Evolutionary conservation across 257 asterid genomes (phyloP).

Genomic region (Schizonepeta tenuifolia): DNA sequence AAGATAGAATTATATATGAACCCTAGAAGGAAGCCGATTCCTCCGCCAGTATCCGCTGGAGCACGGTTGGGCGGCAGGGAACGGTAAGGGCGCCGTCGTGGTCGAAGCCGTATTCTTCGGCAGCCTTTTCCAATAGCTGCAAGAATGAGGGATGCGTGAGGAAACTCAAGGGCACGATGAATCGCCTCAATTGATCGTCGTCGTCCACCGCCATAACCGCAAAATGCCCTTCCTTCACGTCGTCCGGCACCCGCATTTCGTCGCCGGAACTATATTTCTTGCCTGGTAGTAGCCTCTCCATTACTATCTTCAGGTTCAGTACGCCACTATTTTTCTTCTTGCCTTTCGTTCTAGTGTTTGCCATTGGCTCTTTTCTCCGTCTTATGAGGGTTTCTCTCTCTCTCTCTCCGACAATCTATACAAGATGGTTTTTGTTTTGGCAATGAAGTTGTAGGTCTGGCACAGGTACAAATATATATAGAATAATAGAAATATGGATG

Average conservation of each 20-base stretch:
- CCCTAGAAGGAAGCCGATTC: conserved; percentile 3
- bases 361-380: background rate
- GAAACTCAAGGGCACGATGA: conserved; percentile 66
- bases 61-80: conserved; percentile 59
- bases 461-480: background rate
- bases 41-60: conserved; percentile 42
- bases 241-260: conserved; percentile 49
- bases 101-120: conserved; percentile 83
- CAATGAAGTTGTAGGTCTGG: background rate
- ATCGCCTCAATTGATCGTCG: conserved; percentile 53
- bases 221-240: conserved; percentile 61
- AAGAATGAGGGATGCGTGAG: conserved; percentile 67
- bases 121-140: conserved; percentile 65
- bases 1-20: conserved; percentile 9
- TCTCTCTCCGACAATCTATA: background rate
- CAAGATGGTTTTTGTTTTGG: conserved; percentile 7
- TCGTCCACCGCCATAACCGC: conserved; percentile 50
- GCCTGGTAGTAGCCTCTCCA: conserved; percentile 55
- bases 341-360: conserved; percentile 27
- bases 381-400: background rate
- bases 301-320: conserved; percentile 50
- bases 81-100: conserved; percentile 67
- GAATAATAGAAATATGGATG: background rate
- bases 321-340: conserved; percentile 46
- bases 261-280: conserved; percentile 32